Evolutionary conservation across 176 grass and related monocot species (phyloP).

Genomic region (Ampelocalamus luodianensis): DNA sequence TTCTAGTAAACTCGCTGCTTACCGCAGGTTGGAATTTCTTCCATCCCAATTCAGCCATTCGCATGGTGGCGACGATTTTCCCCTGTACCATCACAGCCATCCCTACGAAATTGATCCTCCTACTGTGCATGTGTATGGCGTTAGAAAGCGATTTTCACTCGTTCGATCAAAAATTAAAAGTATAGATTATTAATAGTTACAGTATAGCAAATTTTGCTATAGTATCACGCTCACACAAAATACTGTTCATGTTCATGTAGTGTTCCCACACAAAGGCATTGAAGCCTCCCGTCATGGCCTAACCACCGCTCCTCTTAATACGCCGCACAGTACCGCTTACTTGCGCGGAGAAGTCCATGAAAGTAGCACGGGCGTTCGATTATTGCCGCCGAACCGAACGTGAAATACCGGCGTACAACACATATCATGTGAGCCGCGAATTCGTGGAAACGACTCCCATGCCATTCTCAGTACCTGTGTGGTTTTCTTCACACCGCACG

Average conservation of each 20-base stretch:
- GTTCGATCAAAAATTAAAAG: no score
- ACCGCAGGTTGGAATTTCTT: background rate
- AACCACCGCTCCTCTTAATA: background rate
- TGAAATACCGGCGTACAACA: background rate
- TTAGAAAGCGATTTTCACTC: no score
- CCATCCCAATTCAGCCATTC: no score
- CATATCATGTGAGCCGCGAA: background rate
- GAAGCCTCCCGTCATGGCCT: background rate
- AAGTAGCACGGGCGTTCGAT: background rate
- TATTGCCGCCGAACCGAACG: background rate
- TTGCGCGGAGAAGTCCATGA: background rate
- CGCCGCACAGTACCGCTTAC: background rate
- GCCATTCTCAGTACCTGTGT: background rate
- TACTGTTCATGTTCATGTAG: no score
- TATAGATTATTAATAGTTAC: no score
- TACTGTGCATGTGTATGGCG: no score
- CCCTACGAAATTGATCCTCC: no score
- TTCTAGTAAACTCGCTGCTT: background rate
- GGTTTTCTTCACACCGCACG: background rate
- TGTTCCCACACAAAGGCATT: background rate
- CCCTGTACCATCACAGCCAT: no score
- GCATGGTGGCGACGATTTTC: no score
- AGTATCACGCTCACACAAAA: no score
- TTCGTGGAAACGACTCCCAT: background rate
- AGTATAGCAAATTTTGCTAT: no score